Evolutionary conservation across 257 asterid genomes (phyloP), one percentile per base, ranked within the genome.

Genomic region (Asclepias syriaca): DNA sequence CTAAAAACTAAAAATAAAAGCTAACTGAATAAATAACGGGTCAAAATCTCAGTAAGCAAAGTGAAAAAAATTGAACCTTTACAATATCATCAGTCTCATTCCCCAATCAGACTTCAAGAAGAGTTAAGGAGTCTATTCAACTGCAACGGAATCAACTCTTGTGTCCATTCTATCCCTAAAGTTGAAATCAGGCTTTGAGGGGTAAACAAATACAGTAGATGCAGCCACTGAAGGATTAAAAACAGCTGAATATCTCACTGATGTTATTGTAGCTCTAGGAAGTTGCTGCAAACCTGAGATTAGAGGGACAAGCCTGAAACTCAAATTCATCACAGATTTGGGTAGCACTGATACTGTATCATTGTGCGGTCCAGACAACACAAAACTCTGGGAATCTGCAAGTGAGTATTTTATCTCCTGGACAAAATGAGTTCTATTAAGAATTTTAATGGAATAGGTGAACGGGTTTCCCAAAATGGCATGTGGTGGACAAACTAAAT

Each of bases 321-420:
- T 81, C 40, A 89, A 79, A 56, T 79, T 75, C 78, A 88, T 88
- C 56, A 79, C 87, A 2, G 92, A 85, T 70, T 85, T 83, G 3
- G 99, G 99, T 78, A 92, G 81, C 70, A 95, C 88, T 57, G 68
- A 85, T 46, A 87, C 61, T 0, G 98, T 82, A 78, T 95, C 98
- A 24, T 86, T 85, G 82, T 92, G 96, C 78, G 95, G 87, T 66
- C 99, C 99, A 2, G 92, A 84, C 71, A 83, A 78, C 65, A 95
- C 92, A 34, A 95, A 92, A 82, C 89, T 86, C 48, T 83, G 97
- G 1, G 98, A 89, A 84, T 95, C 99, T 2, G 87, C 85, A n/a
- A 92, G 73, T 1, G 97, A 84, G 83, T 83, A 90, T 68, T 86
- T 90, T n/a, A 95, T 86, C 91, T 95, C 99, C 82, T 92, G 96